phyloP scores from a whole-genome alignment of 805 yeast species.

The Yamadazyma sp. region DNA sequence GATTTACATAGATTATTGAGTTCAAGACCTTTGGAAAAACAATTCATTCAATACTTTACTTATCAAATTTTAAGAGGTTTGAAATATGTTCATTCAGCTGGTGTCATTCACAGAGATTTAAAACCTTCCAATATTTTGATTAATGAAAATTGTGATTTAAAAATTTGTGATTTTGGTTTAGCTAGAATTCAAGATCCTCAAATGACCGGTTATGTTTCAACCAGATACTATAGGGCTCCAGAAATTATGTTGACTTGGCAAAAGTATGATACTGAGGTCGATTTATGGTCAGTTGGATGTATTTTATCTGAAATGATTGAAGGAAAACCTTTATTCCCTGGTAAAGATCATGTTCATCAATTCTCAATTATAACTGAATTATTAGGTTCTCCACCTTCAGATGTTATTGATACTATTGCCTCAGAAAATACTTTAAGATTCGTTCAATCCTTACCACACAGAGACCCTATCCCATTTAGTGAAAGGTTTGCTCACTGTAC shows the following conservation, averaged over 20 bases:
- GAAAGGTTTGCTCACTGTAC: constrained; percentile 68
- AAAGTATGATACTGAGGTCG: constrained; percentile 93
- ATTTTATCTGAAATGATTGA: constrained; percentile 97
- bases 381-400: constrained; percentile 93
- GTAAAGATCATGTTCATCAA: constrained; percentile 97
- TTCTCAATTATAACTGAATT: constrained; percentile 95
- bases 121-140: constrained; percentile 83
- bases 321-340: constrained; percentile 96
- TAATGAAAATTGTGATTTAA: constrained; percentile 87
- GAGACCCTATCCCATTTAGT: constrained; percentile 86
- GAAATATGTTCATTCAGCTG: constrained; percentile 88
- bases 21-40: constrained; percentile 91
- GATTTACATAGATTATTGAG: constrained; percentile 89
- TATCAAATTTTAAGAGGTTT: constrained; percentile 91
- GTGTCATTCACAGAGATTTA: constrained; percentile 85
- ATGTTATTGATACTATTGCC: constrained; percentile 93
- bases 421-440: constrained; percentile 92
- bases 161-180: constrained; percentile 90
- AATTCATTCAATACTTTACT: constrained; percentile 92
- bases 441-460: constrained; percentile 87
- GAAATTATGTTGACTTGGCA: constrained; percentile 99
- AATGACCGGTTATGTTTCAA: constrained; percentile 97
- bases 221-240: constrained; percentile 95
- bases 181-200: constrained; percentile 98
- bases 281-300: constrained; percentile 98